Conservation (phyloP, 305 asterid genomes). For the Plantago lanceolata region DNA sequence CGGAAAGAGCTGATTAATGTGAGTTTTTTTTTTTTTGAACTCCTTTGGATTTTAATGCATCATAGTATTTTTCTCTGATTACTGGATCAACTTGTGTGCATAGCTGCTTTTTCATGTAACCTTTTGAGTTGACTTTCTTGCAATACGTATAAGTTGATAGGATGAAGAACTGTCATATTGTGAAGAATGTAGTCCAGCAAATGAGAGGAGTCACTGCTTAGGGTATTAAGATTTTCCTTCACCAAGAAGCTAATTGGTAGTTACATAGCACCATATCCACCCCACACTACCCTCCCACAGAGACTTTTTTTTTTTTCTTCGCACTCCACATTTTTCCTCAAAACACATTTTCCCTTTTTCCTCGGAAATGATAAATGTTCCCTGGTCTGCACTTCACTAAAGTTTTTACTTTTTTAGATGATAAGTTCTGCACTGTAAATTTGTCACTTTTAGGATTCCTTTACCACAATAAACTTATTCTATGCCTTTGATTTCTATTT, state of each 20-base stretch:
- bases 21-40: conserved; percentile 23
- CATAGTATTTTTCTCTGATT: not conserved
- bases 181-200: too few relatives aligned
- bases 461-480: not conserved
- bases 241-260: too few relatives aligned
- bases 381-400: not conserved
- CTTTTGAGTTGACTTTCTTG: too few relatives aligned
- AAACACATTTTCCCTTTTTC: not conserved
- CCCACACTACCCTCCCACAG: not conserved
- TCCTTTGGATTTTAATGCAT: conserved; percentile 14
- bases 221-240: too few relatives aligned
- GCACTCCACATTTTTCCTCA: not conserved
- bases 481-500: not conserved
- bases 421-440: not conserved
- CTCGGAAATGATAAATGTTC: not conserved
- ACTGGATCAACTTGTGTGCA: too few relatives aligned
- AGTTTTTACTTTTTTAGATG: not conserved
- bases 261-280: too few relatives aligned
- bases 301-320: not conserved
- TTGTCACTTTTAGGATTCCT: not conserved
- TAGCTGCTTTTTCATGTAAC: too few relatives aligned
- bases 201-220: too few relatives aligned
- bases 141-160: too few relatives aligned
- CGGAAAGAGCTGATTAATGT: conserved; percentile 63
- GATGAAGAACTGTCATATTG: too few relatives aligned